Base-by-base conservation (phyloP, 2,329 filamentous ascomycete genomes). In the Dactylonectria estremocensis region DNA sequence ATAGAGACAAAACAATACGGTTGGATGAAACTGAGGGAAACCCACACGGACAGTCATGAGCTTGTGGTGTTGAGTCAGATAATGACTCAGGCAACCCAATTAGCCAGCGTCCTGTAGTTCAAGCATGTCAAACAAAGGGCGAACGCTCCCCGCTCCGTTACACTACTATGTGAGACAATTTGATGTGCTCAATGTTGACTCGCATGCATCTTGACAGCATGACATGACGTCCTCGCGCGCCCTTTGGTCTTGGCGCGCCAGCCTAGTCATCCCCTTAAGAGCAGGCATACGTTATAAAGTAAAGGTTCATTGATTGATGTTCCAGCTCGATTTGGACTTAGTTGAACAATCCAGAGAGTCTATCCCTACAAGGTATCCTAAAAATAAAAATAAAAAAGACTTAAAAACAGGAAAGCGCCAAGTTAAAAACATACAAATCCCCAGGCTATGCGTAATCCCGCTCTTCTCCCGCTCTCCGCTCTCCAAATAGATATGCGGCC, bases 401-500 rank as follows among this genome's bases (percentile, higher is more conserved):
- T 28, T 28, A 37, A 45, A 59, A 54, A 55, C 20, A 64, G 37
- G 58, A 33, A 65, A 68, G 57, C 61, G 46, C 66, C 61, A 45
- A 46, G 43, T 57, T 28, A 63, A 48, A 35, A 57, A 58, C 33
- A 49, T 33, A 57, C 61, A 60, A 53, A 56, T 61, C 48, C 53
- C 50, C 66, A 57, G 61, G 60, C 57, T 74, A 76, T 59, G 73
- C 74, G 65, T 76, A 78, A 64, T 77, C 77, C 31, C 74, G 62
- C 55, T 77, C 75, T 50, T 76, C 76, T 5, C 71, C 75, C 14
- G 69, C 71, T 61, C 84, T 75, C n/a, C 83, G 77, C 70, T 92
- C 93, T 20, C 94, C 93, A 84, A 98, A 97, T 55, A 98, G 82
- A 81, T 93, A 91, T 7, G 93, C 95, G 3, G 95, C 95, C 81